Base-by-base conservation (phyloP, 129 eudicot genomes). In the Tanacetum coccineum region DNA sequence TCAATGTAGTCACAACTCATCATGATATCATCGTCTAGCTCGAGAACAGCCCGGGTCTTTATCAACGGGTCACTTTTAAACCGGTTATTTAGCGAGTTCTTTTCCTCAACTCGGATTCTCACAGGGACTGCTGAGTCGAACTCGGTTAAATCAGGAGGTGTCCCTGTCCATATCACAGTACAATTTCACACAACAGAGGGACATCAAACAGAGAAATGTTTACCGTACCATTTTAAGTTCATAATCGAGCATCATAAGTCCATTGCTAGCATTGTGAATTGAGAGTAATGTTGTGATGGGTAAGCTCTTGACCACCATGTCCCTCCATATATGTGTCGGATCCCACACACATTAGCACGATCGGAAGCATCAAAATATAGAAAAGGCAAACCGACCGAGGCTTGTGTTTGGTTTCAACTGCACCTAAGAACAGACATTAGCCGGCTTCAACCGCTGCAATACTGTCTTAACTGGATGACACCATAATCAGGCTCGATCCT, bases 11-110 rank as follows among this genome's bases (percentile, higher is more conserved):
- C 81, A 18, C 98, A 92, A 0, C 81, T 73, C 98, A 92, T 92
- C 81, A 92, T 80, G 67, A 92, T 88, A 59, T 92, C 98, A 42
- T 92, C 98, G 19, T 92, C 98, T 18, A 92, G 84, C 82, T 92
- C 89, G 6, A 92, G 95, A 40, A 92, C 84, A 1, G 84, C 96
- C 9, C 82, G 68, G 5, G 89, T 92, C 47, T 80, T 83, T 5
- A 92, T 88, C 54, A 65, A 64, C 0, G 81, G 81, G 44, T 92
- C 98, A 15, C 51, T 2, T 56, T 82, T 82, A 71, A 88, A 88
- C 46, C 96, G 84, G 54, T 92, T 92, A 79, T 92, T 92, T 15
- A 92, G 48, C 4, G 98, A 92, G 87, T 92, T 92, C 6, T 70
- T 51, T 51, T 79, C 73, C 84, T 88, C 96, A 0, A 81, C 77